These are phyloP conservation scores for Daldinia bambusicola DNA, from an alignment of 495 filamentous ascomycete genomes.

Conservation along the genomic window DNA sequence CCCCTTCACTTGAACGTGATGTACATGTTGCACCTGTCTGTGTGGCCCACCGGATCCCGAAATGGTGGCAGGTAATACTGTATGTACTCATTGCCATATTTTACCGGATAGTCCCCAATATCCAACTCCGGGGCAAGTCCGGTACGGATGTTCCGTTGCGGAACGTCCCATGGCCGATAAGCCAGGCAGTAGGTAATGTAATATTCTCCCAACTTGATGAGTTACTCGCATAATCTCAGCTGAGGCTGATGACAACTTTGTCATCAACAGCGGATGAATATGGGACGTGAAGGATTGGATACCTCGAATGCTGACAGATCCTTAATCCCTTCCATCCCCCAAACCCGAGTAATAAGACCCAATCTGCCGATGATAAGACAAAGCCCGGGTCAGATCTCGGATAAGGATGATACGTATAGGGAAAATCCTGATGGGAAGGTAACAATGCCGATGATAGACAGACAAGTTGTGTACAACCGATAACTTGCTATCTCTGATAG, in stretches of 20 bases:
- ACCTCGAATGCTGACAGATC: slow-evolving; percentile 31
- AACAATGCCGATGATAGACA: slow-evolving; percentile 9
- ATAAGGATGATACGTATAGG: slow-evolving; percentile 22
- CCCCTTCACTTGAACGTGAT: slow-evolving; percentile 33
- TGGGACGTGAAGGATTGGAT: slow-evolving; percentile 25
- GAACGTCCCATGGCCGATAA: slow-evolving; percentile 19
- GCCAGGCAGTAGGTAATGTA: neutral
- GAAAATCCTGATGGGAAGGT: slow-evolving; percentile 21
- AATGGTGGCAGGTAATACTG: slow-evolving; percentile 8
- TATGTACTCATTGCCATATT: slow-evolving; percentile 23
- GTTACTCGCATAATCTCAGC: slow-evolving; percentile 35
- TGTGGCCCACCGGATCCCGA: slow-evolving; percentile 27
- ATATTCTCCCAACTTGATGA: slow-evolving; percentile 20
- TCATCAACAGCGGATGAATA: slow-evolving; percentile 25
- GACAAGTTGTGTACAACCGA: neutral
- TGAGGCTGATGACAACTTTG: slow-evolving; percentile 10
- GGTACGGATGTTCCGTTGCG: slow-evolving; percentile 32
- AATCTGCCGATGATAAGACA: slow-evolving; percentile 28
- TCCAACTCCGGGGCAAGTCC: slow-evolving; percentile 32
- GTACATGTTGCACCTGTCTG: slow-evolving; percentile 14
- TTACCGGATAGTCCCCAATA: slow-evolving; percentile 45
- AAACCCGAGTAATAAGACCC: slow-evolving; percentile 26
- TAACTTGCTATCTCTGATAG: slow-evolving; percentile 9
- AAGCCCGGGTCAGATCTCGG: slow-evolving; percentile 9
- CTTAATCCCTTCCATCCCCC: slow-evolving; percentile 9